Evolutionary conservation across 2,329 filamentous ascomycete genomes (phyloP).

Genomic region (Phoma sp.): DNA sequence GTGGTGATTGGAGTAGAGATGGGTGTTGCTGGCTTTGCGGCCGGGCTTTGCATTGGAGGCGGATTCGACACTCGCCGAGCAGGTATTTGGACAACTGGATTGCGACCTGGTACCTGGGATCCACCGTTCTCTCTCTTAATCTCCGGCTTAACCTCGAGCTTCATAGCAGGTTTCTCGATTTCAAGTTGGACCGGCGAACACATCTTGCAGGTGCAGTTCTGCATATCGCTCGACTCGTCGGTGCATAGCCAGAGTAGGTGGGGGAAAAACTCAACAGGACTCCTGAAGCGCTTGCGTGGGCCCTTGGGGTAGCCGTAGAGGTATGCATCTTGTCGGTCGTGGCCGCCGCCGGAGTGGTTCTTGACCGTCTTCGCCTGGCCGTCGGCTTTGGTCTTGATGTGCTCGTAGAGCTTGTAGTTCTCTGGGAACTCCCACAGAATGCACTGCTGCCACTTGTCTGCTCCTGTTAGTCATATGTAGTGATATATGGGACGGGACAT

Average conservation of each 20-base stretch:
- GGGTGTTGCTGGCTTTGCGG: constrained; percentile 28
- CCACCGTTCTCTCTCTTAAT: constrained; percentile 19
- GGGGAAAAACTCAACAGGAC: constrained; percentile 66
- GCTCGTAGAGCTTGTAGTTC: constrained; percentile 65
- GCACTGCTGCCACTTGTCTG: constrained; percentile 51
- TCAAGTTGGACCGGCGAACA: constrained; percentile 63
- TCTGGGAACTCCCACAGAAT: constrained; percentile 64
- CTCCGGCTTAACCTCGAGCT: constrained; percentile 42
- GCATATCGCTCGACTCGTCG: constrained; percentile 60
- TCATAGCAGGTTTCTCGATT: constrained; percentile 43
- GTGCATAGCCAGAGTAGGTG: constrained; percentile 65
- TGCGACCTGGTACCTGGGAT: constrained; percentile 14
- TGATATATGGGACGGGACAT: too few species aligned
- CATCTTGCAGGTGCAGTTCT: constrained; percentile 65
- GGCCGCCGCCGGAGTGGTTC: constrained; percentile 58
- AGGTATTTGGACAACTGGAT: constrained; percentile 39
- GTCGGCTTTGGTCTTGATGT: constrained; percentile 62
- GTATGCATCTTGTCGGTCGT: constrained; percentile 66
- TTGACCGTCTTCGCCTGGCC: constrained; percentile 58
- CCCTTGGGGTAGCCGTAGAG: constrained; percentile 67
- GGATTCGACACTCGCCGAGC: constrained; percentile 30
- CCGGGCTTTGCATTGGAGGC: constrained; percentile 33
- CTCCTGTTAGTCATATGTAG: neutral
- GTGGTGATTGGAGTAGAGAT: constrained; percentile 19
- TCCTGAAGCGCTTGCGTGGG: constrained; percentile 64